A percentile compares a stretch with the other conserved stretches of the same genome.
Evolutionary conservation across 805 yeast genomes (phyloP).

Genomic region (Candida oleophila): DNA sequence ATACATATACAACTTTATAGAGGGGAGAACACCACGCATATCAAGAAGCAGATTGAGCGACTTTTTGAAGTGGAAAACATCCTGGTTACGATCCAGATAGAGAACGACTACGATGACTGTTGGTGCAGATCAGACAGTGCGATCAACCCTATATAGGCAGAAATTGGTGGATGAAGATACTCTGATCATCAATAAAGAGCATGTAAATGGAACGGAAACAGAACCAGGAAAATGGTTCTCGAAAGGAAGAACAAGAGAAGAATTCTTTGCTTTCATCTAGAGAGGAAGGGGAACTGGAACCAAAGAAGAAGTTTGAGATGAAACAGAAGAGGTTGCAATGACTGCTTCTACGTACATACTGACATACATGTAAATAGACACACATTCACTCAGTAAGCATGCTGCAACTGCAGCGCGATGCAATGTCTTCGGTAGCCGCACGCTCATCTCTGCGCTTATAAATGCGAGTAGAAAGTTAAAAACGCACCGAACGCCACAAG

Average conservation of each 20-base stretch:
- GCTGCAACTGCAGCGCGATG: too few relatives aligned
- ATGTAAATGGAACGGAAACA: too few relatives aligned
- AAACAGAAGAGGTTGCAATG: too few relatives aligned
- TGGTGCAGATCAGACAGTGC: conserved; percentile 53
- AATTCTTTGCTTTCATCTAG: too few relatives aligned
- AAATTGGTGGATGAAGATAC: too few relatives aligned
- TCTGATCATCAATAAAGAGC: too few relatives aligned
- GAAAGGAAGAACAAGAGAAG: too few relatives aligned
- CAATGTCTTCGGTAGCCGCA: neutral
- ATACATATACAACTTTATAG: conserved; percentile 73
- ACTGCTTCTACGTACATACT: neutral
- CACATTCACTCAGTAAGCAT: too few relatives aligned
- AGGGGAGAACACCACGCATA: conserved; percentile 63
- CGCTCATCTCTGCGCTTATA: neutral
- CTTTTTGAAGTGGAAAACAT: conserved; percentile 51
- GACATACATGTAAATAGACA: neutral
- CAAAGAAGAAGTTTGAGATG: too few relatives aligned
- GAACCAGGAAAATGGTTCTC: too few relatives aligned
- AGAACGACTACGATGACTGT: conserved; percentile 59
- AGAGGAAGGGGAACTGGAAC: too few relatives aligned
- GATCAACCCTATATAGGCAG: conserved; percentile 4
- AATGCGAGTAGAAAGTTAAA: neutral
- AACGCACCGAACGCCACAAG: conserved; percentile 2
- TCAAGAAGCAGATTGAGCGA: conserved; percentile 59
- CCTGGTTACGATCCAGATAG: conserved; percentile 66